Conservation (phyloP, 352 stramenopile genomes). For the Phytophthora multivora region DNA sequence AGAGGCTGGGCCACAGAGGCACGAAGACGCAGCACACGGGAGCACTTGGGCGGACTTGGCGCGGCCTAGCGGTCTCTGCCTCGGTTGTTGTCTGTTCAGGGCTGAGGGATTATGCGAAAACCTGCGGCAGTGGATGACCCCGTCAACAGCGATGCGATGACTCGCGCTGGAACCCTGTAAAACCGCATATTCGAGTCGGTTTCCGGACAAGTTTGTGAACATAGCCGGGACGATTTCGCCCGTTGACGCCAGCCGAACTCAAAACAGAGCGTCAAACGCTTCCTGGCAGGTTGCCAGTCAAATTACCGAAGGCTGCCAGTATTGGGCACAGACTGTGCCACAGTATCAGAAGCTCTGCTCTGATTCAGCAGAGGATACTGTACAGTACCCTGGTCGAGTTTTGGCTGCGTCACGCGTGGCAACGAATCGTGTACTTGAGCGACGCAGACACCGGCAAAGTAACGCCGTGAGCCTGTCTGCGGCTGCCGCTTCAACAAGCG, state of each 20-base stretch:
- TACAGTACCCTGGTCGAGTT: neutral
- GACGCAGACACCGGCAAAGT: too few species aligned
- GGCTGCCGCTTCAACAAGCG: neutral
- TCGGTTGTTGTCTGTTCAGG: constrained; percentile 15
- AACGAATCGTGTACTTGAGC: too few species aligned
- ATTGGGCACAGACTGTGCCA: too few species aligned
- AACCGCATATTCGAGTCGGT: constrained; percentile 39
- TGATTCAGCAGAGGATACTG: too few species aligned
- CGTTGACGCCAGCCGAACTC: constrained; percentile 13
- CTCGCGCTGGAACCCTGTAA: constrained; percentile 1
- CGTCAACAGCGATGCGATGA: neutral
- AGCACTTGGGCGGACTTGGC: constrained; percentile 8
- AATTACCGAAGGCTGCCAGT: too few species aligned
- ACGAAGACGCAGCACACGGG: neutral
- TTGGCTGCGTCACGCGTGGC: neutral
- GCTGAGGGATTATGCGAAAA: constrained; percentile 20
- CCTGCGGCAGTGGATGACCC: constrained; percentile 1
- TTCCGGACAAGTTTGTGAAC: constrained; percentile 7
- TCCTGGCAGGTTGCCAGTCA: too few species aligned
- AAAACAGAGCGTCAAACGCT: neutral
- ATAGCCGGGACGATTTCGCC: neutral
- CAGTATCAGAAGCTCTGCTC: too few species aligned
- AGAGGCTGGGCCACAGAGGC: constrained; percentile 1
- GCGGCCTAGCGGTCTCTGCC: neutral
- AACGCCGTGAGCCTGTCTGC: neutral